Evolutionary conservation across 305 asterid genomes (phyloP).

Genomic region (Solanum hybrid): DNA sequence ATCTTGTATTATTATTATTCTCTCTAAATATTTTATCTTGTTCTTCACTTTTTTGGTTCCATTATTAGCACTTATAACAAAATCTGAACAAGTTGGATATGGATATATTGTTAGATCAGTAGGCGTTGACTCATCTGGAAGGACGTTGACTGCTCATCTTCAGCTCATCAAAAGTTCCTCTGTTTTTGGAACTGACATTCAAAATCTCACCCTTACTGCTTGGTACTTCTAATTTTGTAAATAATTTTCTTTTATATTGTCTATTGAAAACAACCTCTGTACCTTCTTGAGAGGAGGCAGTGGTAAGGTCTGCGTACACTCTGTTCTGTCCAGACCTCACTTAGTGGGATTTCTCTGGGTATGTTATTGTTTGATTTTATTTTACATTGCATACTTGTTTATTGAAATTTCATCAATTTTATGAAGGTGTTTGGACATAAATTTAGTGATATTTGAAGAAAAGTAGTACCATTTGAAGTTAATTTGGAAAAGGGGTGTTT

Average conservation of each 20-base stretch:
- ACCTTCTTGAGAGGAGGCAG: too few species aligned
- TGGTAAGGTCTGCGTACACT: too few species aligned
- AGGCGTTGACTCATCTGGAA: constrained; percentile 10
- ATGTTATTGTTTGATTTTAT: background rate
- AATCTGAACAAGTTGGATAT: constrained; percentile 4
- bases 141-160: background rate
- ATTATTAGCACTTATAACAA: background rate
- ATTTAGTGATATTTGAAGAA: background rate
- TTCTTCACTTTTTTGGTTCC: background rate
- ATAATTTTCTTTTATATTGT: background rate
- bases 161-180: constrained; percentile 28
- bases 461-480: background rate
- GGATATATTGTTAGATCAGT: constrained; percentile 13
- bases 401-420: background rate
- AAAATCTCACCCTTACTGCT: constrained; percentile 41
- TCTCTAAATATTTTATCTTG: background rate
- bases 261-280: fast-evolving
- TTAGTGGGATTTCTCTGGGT: background rate
- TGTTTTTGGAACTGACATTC: constrained; percentile 48
- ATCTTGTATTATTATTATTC: background rate
- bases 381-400: background rate
- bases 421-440: background rate
- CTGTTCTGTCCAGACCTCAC: fast-evolving
- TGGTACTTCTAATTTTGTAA: constrained; percentile 12
- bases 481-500: background rate